phyloP scores from a whole-genome alignment of 179 eudicot genomes.

The Heliamphora pulchella region DNA sequence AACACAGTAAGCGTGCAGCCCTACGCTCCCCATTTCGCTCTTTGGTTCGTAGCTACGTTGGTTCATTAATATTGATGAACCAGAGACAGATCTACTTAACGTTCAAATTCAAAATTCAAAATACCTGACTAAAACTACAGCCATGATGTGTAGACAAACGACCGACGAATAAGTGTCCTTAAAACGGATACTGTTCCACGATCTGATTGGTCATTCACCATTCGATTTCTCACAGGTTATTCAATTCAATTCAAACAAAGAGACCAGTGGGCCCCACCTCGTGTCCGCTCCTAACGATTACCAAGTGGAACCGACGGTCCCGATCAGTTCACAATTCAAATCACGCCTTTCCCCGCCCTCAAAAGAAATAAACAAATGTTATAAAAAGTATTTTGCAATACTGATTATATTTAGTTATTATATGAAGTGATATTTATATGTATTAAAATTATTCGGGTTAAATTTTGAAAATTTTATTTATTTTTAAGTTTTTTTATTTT shows the following conservation, averaged over 20 bases:
- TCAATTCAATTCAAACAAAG: not conserved
- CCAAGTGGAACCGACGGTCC: conserved; percentile 15
- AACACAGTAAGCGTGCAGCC: too few relatives aligned
- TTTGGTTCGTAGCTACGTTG: too few relatives aligned
- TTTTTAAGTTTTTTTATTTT: too few relatives aligned
- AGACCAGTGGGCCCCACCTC: conserved; percentile 1
- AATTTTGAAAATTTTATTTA: too few relatives aligned
- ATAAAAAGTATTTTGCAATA: too few relatives aligned
- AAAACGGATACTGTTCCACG: not conserved
- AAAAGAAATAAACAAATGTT: conserved; percentile 21
- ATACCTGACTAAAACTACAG: too few relatives aligned
- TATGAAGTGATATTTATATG: too few relatives aligned
- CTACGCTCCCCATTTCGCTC: too few relatives aligned
- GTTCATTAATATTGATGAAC: too few relatives aligned
- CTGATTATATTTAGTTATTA: too few relatives aligned
- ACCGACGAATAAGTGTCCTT: not conserved
- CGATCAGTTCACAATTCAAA: conserved; percentile 6
- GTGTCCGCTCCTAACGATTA: conserved; percentile 21
- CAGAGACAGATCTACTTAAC: conserved; percentile 2
- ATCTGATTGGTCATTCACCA: not conserved
- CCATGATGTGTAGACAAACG: not conserved
- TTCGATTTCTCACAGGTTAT: too few relatives aligned
- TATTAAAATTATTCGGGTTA: too few relatives aligned
- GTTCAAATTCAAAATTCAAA: conserved; percentile 12
- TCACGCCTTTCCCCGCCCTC: conserved; percentile 15